phyloP scores from a whole-genome alignment of 768 basidiomycete genomes.

The Pisolithus albus region DNA sequence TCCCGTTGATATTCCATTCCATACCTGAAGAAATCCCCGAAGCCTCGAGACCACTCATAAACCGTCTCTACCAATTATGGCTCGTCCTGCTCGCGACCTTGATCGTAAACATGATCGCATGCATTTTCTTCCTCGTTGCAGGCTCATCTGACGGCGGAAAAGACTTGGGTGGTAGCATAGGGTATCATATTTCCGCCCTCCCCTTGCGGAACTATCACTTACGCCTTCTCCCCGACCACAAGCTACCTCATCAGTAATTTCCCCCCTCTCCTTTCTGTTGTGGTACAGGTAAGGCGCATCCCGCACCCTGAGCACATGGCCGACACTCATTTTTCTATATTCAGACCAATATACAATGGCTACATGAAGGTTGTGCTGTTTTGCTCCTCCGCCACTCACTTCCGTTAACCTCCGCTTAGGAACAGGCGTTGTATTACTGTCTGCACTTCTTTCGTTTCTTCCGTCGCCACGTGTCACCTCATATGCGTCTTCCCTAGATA shows the following conservation, averaged over 20 bases:
- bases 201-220: conserved; percentile 9
- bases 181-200: conserved; percentile 37
- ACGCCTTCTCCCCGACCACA: conserved; percentile 3
- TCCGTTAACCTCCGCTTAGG: conserved; percentile 39
- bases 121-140: conserved; percentile 75
- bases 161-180: conserved; percentile 77
- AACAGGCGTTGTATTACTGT: conserved; percentile 94
- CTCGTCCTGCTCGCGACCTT: conserved; percentile 78
- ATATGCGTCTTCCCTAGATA: conserved; percentile 44
- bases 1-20: conserved; percentile 90
- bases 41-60: conserved; percentile 69
- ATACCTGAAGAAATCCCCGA: conserved; percentile 88
- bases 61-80: conserved; percentile 90
- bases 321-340: conserved; percentile 5
- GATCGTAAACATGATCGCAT: conserved; percentile 84
- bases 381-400: conserved; percentile 12
- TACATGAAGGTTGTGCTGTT: conserved; percentile 74
- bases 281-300: conserved; percentile 78
- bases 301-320: conserved; percentile 3
- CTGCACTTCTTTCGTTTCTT: conserved; percentile 28
- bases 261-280: conserved; percentile 74
- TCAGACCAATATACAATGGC: conserved; percentile 91
- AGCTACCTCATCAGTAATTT: conserved; percentile 80
- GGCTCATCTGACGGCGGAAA: conserved; percentile 71
- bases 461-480: conserved; percentile 8